Conservation (phyloP, 2,329 filamentous ascomycete genomes). For the Tetracladium maxilliforme region DNA sequence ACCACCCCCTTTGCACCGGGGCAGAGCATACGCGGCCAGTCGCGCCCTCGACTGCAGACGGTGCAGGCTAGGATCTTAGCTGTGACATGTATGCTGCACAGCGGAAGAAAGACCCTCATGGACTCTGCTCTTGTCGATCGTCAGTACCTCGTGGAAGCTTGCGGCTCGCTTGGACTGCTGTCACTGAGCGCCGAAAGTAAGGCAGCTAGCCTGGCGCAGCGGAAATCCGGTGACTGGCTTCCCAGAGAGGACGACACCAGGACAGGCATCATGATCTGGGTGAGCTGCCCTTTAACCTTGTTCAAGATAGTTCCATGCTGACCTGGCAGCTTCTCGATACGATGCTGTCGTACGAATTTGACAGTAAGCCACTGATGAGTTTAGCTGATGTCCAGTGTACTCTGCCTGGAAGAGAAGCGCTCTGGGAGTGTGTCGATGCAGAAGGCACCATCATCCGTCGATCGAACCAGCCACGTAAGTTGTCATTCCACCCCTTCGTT, state of each 20-base stretch:
- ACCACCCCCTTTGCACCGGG: too few species aligned
- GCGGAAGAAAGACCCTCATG: too few species aligned
- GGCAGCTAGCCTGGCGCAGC: not conserved
- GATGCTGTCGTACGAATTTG: conserved; percentile 21
- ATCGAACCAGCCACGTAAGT: conserved; percentile 6
- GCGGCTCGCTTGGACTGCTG: too few species aligned
- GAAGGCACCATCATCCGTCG: conserved; percentile 14
- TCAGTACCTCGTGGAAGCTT: too few species aligned
- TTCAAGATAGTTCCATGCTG: conserved; percentile 1
- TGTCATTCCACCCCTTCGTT: conserved; percentile 3
- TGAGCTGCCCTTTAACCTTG: conserved; percentile 9
- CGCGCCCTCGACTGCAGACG: too few species aligned
- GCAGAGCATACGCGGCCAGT: too few species aligned
- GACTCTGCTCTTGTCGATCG: too few species aligned
- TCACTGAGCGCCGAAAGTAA: too few species aligned
- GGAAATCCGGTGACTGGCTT: not conserved
- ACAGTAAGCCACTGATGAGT: conserved; percentile 16
- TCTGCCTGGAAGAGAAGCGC: conserved; percentile 21
- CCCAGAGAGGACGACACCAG: conserved; percentile 16
- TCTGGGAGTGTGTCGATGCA: conserved; percentile 21
- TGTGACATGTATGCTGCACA: too few species aligned
- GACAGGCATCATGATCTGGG: conserved; percentile 25
- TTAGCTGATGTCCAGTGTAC: conserved; percentile 22
- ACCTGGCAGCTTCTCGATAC: conserved; percentile 21
- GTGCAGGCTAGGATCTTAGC: too few species aligned